These are phyloP conservation scores for Clonostachys rhizophaga DNA, from an alignment of 2,329 filamentous ascomycete species.

Conservation along the genomic window DNA sequence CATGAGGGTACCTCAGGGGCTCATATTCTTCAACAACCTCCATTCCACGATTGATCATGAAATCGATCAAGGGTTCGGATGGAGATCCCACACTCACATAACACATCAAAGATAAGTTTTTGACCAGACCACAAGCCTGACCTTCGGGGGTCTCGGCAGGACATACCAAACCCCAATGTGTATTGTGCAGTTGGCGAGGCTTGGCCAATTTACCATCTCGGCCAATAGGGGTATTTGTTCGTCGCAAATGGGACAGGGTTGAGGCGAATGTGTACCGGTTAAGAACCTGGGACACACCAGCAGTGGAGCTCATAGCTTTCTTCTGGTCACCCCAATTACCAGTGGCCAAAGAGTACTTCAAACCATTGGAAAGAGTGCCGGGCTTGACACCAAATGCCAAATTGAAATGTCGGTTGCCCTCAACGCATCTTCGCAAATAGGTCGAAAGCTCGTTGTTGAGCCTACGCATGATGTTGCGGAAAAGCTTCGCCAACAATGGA, in stretches of 20 bases:
- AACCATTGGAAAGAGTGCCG: constrained; percentile 83
- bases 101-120: constrained; percentile 97
- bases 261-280: constrained; percentile 98
- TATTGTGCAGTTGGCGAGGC: constrained; percentile 95
- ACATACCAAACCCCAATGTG: constrained; percentile 96
- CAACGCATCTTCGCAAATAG: constrained; percentile 88
- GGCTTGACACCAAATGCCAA: constrained; percentile 87
- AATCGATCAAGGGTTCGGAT: constrained; percentile 84
- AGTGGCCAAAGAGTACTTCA: constrained; percentile 95
- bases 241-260: constrained; percentile 90
- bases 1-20: constrained; percentile 77
- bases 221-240: constrained; percentile 96
- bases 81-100: constrained; percentile 95
- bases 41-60: constrained; percentile 95
- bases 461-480: constrained; percentile 86
- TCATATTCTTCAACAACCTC: constrained; percentile 96
- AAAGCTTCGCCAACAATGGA: constrained; percentile 90
- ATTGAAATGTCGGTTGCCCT: constrained; percentile 85
- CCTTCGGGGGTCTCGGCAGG: constrained; percentile 97
- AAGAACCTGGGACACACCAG: constrained; percentile 95
- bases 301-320: constrained; percentile 91
- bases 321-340: constrained; percentile 99
- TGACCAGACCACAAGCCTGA: constrained; percentile 96
- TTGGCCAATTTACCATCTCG: constrained; percentile 98
- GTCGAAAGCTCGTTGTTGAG: constrained; percentile 87